phyloP scores from a whole-genome alignment of 331 rosid species.

The Telfairia occidentalis region DNA sequence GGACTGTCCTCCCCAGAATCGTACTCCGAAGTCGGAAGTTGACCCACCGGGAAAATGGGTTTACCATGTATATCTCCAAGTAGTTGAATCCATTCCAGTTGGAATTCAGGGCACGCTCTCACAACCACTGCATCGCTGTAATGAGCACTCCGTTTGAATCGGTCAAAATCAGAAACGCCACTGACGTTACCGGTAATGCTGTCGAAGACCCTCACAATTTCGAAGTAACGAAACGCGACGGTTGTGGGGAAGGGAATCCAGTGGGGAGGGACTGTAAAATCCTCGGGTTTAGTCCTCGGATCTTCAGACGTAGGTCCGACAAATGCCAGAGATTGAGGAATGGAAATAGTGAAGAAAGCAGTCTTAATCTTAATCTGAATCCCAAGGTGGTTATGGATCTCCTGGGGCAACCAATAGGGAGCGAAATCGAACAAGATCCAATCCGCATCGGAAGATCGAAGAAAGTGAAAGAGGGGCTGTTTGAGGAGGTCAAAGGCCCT shows the following conservation, averaged over 20 bases:
- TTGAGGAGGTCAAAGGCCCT: slow-evolving; percentile 11
- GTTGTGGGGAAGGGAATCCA: slow-evolving; percentile 17
- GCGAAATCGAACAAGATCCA: slow-evolving; percentile 20
- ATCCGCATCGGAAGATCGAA: slow-evolving; percentile 7
- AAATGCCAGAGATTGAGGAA: background rate
- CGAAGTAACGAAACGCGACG: background rate
- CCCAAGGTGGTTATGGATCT: background rate
- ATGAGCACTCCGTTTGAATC: background rate
- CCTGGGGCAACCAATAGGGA: slow-evolving; percentile 8
- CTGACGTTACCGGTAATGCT: background rate
- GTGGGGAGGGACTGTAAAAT: slow-evolving; percentile 8
- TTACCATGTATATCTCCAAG: background rate
- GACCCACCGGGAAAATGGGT: slow-evolving; percentile 16
- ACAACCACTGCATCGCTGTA: background rate
- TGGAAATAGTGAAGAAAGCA: slow-evolving; percentile 9
- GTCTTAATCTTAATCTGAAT: slow-evolving; percentile 4
- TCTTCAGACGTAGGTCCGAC: background rate
- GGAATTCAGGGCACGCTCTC: slow-evolving; percentile 7
- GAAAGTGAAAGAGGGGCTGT: slow-evolving; percentile 9
- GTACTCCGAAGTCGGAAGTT: slow-evolving; percentile 4
- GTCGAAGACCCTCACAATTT: background rate
- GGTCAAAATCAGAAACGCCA: background rate
- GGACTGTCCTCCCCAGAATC: background rate
- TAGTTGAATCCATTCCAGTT: slow-evolving; percentile 12
- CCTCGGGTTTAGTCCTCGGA: background rate